Percentiles rank a stretch among this genome's conserved stretches.
Evolutionary conservation across 352 stramenopile species (phyloP).

Genomic region (Pythium dissotocum): DNA sequence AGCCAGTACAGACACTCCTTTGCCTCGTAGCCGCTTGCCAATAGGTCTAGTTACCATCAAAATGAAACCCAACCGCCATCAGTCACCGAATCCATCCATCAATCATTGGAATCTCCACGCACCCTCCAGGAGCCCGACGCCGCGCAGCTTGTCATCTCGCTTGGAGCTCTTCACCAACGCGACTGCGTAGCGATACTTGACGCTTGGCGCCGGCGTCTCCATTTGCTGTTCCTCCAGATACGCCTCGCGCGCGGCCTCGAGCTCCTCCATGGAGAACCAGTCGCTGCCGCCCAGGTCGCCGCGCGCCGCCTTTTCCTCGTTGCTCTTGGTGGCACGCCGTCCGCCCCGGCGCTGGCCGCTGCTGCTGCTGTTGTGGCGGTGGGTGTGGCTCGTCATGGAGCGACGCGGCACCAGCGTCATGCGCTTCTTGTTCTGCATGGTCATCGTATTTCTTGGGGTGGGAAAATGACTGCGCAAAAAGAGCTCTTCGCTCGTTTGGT

Average conservation of each 20-base stretch:
- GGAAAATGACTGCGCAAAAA: neutral
- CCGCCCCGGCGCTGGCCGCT: neutral
- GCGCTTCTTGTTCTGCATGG: conserved; percentile 31
- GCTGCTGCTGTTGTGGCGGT: neutral
- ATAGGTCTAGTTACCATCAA: conserved; percentile 42
- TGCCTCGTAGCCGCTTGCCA: conserved; percentile 47
- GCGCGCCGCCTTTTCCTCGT: conserved; percentile 27
- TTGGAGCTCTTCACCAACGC: conserved; percentile 77
- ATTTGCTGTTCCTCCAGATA: conserved; percentile 82
- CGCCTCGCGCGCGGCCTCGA: conserved; percentile 68
- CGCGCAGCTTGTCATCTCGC: conserved; percentile 78
- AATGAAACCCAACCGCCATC: conserved; percentile 1
- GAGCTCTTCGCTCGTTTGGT: conserved; percentile 5
- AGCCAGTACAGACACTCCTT: conserved; percentile 85
- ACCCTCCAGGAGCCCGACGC: conserved; percentile 74
- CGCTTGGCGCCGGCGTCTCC: conserved; percentile 61
- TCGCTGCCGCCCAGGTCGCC: conserved; percentile 26
- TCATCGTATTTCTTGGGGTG: neutral
- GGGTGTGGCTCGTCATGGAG: conserved; percentile 12
- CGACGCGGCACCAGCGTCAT: conserved; percentile 4
- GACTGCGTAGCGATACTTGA: conserved; percentile 74
- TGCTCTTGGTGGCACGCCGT: conserved; percentile 16
- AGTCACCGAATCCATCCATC: neutral
- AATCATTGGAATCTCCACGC: neutral
- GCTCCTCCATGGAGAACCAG: conserved; percentile 75